These are phyloP conservation scores for Rhinocladiella mackenziei DNA, from an alignment of 2,329 filamentous ascomycete species.

Conservation along the genomic window DNA sequence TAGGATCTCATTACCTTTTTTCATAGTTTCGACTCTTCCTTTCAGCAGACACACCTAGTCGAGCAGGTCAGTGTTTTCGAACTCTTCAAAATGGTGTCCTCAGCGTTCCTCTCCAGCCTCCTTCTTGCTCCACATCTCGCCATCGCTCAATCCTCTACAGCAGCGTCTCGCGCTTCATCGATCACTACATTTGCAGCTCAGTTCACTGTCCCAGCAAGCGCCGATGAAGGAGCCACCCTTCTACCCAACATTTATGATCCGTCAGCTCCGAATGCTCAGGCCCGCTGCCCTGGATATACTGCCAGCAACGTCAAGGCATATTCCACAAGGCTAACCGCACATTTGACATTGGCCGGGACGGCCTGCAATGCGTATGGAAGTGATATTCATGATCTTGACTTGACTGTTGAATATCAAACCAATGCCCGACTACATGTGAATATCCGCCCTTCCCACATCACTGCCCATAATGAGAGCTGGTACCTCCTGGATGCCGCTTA, in stretches of 20 bases:
- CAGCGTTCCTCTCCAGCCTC: slow-evolving; percentile 10
- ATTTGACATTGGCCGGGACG: slow-evolving; percentile 49
- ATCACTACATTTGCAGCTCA: slow-evolving; percentile 19
- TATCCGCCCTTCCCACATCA: slow-evolving; percentile 63
- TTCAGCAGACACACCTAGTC: neutral
- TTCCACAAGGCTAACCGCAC: slow-evolving; percentile 49
- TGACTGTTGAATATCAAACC: slow-evolving; percentile 66
- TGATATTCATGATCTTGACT: slow-evolving; percentile 63
- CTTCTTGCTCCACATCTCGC: slow-evolving; percentile 16
- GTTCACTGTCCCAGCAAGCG: slow-evolving; percentile 49
- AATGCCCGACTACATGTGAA: slow-evolving; percentile 64
- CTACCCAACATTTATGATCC: slow-evolving; percentile 64
- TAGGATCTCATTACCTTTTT: slow-evolving; percentile 2
- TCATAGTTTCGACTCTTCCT: slow-evolving; percentile 6
- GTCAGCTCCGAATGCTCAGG: slow-evolving; percentile 59
- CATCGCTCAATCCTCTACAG: slow-evolving; percentile 16
- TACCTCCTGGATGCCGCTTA: slow-evolving; percentile 63
- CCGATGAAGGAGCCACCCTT: slow-evolving; percentile 46
- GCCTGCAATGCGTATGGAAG: slow-evolving; percentile 72
- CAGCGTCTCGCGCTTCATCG: slow-evolving; percentile 6
- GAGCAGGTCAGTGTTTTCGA: neutral
- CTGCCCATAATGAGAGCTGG: slow-evolving; percentile 59
- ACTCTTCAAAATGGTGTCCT: slow-evolving; percentile 14
- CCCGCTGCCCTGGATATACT: slow-evolving; percentile 59
- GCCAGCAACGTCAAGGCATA: slow-evolving; percentile 49